Conservation (phyloP, 139 green algal species). For the Pleodorina starrii region DNA sequence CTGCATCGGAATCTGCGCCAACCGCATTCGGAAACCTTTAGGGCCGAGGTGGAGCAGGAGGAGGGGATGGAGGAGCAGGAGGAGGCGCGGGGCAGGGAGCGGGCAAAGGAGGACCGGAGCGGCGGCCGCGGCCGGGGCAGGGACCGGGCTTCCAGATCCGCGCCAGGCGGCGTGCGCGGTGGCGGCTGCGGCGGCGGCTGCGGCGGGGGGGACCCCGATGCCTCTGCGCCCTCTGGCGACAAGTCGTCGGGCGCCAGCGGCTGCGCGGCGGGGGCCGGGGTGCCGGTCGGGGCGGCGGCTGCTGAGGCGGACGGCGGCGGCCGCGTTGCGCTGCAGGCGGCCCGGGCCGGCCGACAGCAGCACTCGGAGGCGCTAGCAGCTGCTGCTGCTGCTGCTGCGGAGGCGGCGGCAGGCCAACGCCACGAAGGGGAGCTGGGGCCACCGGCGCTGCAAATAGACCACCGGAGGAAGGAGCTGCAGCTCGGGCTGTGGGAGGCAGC, state of each 20-base stretch:
- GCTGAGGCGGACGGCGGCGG: background rate
- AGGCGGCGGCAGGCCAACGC: too few species aligned
- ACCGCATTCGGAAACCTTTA: too few species aligned
- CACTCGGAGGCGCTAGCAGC: too few species aligned
- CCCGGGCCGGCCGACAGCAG: background rate
- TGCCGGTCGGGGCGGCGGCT: too few species aligned
- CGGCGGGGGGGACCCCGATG: background rate
- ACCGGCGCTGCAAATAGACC: too few species aligned
- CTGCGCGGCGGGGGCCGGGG: background rate
- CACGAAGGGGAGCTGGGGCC: too few species aligned
- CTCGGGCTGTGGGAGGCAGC: too few species aligned
- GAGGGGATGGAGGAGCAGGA: background rate
- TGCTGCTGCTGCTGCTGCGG: too few species aligned
- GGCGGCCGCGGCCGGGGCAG: background rate
- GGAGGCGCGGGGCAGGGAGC: background rate
- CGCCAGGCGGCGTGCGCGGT: background rate
- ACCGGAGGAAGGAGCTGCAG: too few species aligned
- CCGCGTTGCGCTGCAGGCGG: background rate
- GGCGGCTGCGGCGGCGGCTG: background rate
- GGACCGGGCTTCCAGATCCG: background rate
- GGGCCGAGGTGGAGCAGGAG: background rate
- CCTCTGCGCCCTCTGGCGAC: background rate
- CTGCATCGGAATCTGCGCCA: too few species aligned
- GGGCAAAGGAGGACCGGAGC: background rate
- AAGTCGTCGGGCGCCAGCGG: conserved; percentile 22